phyloP scores from a whole-genome alignment of 2,329 filamentous ascomycete genomes.

The Cladophialophora psammophila region DNA sequence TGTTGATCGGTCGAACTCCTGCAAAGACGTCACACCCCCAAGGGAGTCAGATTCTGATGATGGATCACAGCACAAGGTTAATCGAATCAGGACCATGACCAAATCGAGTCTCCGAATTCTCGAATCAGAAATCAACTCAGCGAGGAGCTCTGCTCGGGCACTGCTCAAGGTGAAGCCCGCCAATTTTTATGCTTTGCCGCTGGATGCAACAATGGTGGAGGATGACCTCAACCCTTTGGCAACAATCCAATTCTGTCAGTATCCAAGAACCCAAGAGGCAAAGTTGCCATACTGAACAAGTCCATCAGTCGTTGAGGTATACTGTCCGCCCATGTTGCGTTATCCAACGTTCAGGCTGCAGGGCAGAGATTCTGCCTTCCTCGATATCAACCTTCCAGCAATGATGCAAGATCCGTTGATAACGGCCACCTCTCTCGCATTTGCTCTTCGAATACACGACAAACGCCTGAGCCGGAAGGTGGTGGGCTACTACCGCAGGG shows the following conservation, averaged over 20 bases:
- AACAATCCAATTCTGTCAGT: constrained; percentile 19
- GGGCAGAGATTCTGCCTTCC: constrained; percentile 7
- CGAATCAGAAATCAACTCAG: not conserved
- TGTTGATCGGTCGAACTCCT: not conserved
- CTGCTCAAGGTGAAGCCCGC: constrained; percentile 12
- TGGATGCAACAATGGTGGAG: constrained; percentile 11
- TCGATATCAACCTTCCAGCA: constrained; percentile 6
- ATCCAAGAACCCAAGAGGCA: not conserved
- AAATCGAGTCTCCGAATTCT: not conserved
- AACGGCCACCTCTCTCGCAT: constrained; percentile 5
- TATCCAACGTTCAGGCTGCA: constrained; percentile 8
- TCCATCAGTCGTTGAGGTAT: constrained; percentile 14
- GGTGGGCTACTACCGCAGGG: constrained; percentile 5
- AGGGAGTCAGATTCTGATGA: not conserved
- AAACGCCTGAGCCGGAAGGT: constrained; percentile 10
- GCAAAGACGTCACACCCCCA: not conserved
- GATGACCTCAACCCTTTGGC: constrained; percentile 9
- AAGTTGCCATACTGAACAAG: not conserved
- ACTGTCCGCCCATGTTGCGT: constrained; percentile 17
- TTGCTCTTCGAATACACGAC: constrained; percentile 8
- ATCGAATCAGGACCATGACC: not conserved
- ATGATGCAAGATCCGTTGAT: constrained; percentile 21
- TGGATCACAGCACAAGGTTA: not conserved
- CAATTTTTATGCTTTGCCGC: constrained; percentile 13
- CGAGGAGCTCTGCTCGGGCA: not conserved